Conservation (phyloP, 495 filamentous ascomycete species). For the Penicillium lividum region DNA sequence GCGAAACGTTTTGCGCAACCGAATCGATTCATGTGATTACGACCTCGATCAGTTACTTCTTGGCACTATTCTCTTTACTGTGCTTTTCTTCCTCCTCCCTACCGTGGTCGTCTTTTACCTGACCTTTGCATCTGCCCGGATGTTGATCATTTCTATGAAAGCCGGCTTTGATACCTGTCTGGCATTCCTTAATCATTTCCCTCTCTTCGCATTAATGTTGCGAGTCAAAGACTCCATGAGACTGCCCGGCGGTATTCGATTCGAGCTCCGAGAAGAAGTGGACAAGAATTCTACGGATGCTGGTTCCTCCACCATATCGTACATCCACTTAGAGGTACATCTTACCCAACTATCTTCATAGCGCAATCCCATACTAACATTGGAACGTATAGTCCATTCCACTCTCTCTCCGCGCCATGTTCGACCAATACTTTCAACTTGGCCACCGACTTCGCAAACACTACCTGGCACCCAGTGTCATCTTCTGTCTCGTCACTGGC, state of each 20-base stretch:
- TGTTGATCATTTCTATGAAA: slow-evolving; percentile 92
- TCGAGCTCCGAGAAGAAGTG: slow-evolving; percentile 72
- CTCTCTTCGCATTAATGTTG: slow-evolving; percentile 95
- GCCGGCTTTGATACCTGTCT: slow-evolving; percentile 85
- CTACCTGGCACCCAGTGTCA: slow-evolving; percentile 85
- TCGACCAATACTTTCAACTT: slow-evolving; percentile 95
- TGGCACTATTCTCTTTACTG: slow-evolving; percentile 93
- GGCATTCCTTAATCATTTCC: slow-evolving; percentile 96
- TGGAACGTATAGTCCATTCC: slow-evolving; percentile 68
- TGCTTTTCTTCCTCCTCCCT: slow-evolving; percentile 92
- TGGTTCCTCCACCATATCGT: slow-evolving; percentile 55
- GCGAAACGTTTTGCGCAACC: slow-evolving; percentile 92
- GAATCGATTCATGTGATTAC: slow-evolving; percentile 98
- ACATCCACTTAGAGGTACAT: slow-evolving; percentile 76
- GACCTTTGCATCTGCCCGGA: slow-evolving; percentile 90
- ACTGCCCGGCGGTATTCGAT: slow-evolving; percentile 90
- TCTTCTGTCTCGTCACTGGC: slow-evolving; percentile 84
- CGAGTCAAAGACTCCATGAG: slow-evolving; percentile 89
- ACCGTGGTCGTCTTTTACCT: slow-evolving; percentile 96
- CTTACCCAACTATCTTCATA: not conserved
- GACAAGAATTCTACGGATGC: slow-evolving; percentile 25
- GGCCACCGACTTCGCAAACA: slow-evolving; percentile 90
- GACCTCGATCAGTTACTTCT: slow-evolving; percentile 96
- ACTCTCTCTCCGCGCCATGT: slow-evolving; percentile 87
- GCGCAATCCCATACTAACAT: slow-evolving; percentile 12